phyloP scores from a whole-genome alignment of 169 alveolate genomes.

The Haemoproteus tartakovskyi region DNA sequence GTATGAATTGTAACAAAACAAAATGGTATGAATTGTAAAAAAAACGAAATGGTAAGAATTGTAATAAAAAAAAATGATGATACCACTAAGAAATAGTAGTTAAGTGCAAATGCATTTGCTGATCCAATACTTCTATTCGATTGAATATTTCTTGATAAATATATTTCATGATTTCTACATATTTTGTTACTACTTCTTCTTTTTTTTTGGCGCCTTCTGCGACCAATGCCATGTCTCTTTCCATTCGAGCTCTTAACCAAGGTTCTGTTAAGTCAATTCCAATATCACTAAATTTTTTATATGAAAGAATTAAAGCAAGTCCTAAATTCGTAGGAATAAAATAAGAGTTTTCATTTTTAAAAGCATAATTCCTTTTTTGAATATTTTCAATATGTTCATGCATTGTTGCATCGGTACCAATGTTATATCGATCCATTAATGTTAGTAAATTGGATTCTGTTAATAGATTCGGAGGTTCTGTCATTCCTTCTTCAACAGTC shows the following conservation, averaged over 20 bases:
- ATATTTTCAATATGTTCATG: conserved; percentile 97
- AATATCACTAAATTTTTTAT: conserved; percentile 69
- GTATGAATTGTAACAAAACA: too few species aligned
- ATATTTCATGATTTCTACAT: conserved; percentile 56
- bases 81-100: neutral
- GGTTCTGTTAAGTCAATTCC: conserved; percentile 83
- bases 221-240: conserved; percentile 85
- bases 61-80: neutral
- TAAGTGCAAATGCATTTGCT: conserved; percentile 9
- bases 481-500: conserved; percentile 51
- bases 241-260: conserved; percentile 90
- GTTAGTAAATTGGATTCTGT: conserved; percentile 95
- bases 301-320: conserved; percentile 68
- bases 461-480: conserved; percentile 91
- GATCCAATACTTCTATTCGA: conserved; percentile 39
- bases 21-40: neutral
- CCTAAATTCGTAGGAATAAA: conserved; percentile 60
- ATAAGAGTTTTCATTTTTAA: conserved; percentile 17
- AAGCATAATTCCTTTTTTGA: conserved; percentile 94
- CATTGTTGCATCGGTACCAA: conserved; percentile 99
- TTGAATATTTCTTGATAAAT: conserved; percentile 61
- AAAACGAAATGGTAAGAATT: neutral
- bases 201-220: conserved; percentile 84
- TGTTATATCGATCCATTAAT: conserved; percentile 94
- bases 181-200: conserved; percentile 44